phyloP scores from a whole-genome alignment of 768 basidiomycete genomes.

The Coprinopsis sp. region DNA sequence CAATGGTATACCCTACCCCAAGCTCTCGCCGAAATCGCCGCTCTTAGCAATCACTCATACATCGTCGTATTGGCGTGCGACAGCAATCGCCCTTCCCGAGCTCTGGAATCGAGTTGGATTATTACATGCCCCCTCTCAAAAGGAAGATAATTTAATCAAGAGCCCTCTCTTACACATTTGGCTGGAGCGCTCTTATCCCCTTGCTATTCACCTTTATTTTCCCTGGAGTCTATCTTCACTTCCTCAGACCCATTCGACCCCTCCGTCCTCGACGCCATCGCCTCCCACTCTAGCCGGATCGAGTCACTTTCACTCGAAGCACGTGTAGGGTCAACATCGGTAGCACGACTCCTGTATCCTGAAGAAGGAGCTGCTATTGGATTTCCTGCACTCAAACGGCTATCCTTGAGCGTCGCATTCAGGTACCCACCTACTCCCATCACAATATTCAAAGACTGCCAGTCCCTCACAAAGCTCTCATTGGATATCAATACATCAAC shows the following conservation, averaged over 20 bases:
- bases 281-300: not conserved
- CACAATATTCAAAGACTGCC: not conserved
- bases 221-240: not conserved
- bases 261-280: not conserved
- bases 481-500: not conserved
- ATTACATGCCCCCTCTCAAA: not conserved
- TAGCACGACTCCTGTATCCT: not conserved
- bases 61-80: conserved; percentile 1
- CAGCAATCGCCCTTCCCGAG: not conserved
- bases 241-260: not conserved
- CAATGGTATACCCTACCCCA: not conserved
- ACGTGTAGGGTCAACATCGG: not conserved
- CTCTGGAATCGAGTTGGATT: conserved; percentile 1
- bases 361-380: not conserved
- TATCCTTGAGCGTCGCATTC: not conserved
- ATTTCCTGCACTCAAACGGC: not conserved
- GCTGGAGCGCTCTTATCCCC: conserved; percentile 1
- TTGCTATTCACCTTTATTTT: not conserved
- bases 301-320: not conserved
- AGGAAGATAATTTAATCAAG: not conserved
- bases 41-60: conserved; percentile 2
- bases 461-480: not conserved
- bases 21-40: not conserved
- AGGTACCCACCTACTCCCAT: not conserved
- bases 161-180: not conserved